These are phyloP conservation scores for Puccinia hordei DNA, from an alignment of 1,284 basidiomycete species.

Conservation along the genomic window DNA sequence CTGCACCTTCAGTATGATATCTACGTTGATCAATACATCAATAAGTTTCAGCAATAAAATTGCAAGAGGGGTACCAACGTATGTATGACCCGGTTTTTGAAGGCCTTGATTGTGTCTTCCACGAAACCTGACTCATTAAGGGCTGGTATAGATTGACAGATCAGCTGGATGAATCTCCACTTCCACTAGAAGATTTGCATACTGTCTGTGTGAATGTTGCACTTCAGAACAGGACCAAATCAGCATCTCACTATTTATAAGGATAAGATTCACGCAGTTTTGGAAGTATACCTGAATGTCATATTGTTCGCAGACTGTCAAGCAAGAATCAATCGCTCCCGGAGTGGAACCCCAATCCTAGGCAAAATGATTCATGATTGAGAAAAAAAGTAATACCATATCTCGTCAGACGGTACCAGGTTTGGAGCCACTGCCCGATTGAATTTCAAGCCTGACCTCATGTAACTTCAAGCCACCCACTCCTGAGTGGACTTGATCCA, in stretches of 20 bases:
- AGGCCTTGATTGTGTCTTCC: conserved; percentile 80
- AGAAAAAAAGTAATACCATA: neutral
- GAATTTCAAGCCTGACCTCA: conserved; percentile 63
- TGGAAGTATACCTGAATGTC: conserved; percentile 76
- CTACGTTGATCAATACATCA: conserved; percentile 7
- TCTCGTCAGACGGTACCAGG: no score
- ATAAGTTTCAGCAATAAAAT: neutral
- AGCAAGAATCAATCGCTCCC: conserved; percentile 73
- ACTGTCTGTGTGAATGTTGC: conserved; percentile 97
- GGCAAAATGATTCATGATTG: neutral
- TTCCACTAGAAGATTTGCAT: conserved; percentile 68
- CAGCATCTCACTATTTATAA: neutral
- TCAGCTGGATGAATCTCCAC: neutral
- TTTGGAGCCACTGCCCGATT: neutral
- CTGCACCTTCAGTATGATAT: conserved; percentile 92
- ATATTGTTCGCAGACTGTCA: conserved; percentile 84
- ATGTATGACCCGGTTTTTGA: conserved; percentile 89
- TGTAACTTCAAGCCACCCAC: conserved; percentile 92
- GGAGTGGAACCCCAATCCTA: conserved; percentile 94
- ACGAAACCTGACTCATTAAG: conserved; percentile 56
- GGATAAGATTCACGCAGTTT: neutral
- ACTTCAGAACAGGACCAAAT: conserved; percentile 61
- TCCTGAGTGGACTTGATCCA: conserved; percentile 83
- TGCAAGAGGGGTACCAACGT: conserved; percentile 62
- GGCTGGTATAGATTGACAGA: conserved; percentile 20